phyloP scores from a whole-genome alignment of 1,284 basidiomycete genomes.

The Tylopilus sp. region DNA sequence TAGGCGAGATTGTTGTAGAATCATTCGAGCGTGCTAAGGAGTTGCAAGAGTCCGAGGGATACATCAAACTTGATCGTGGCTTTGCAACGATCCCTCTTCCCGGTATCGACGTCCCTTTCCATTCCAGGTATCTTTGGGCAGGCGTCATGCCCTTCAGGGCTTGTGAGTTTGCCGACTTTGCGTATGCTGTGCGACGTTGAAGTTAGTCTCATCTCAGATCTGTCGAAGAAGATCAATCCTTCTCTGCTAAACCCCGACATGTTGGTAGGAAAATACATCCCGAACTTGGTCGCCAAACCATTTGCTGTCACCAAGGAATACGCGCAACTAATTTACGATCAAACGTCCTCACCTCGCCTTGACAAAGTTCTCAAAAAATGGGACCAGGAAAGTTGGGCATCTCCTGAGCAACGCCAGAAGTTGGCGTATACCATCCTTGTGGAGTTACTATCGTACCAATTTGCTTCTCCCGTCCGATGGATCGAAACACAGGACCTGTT shows the following conservation, averaged over 20 bases:
- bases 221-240: slow-evolving; percentile 97
- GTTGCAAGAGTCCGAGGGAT: slow-evolving; percentile 78
- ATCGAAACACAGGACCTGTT: slow-evolving; percentile 97
- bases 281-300: slow-evolving; percentile 93
- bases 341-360: slow-evolving; percentile 90
- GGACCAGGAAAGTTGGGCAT: slow-evolving; percentile 90
- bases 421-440: slow-evolving; percentile 95
- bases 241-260: slow-evolving; percentile 89
- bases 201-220: slow-evolving; percentile 50
- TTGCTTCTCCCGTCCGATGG: slow-evolving; percentile 95
- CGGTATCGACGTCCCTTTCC: slow-evolving; percentile 99
- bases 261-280: slow-evolving; percentile 92
- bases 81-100: slow-evolving; percentile 95
- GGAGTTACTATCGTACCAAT: slow-evolving; percentile 95
- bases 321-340: slow-evolving; percentile 92
- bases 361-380: slow-evolving; percentile 91
- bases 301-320: slow-evolving; percentile 91
- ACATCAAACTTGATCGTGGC: slow-evolving; percentile 93
- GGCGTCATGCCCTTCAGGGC: slow-evolving; percentile 97
- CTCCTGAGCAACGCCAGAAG: slow-evolving; percentile 79
- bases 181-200: slow-evolving; percentile 18
- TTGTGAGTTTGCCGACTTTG: slow-evolving; percentile 47
- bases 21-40: slow-evolving; percentile 79
- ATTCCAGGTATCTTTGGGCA: slow-evolving; percentile 93
- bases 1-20: slow-evolving; percentile 84